Percentiles rank a stretch among this genome's conserved stretches.
Evolutionary conservation across 805 yeast genomes (phyloP).

Genomic region (Lipomyces yamadae): DNA sequence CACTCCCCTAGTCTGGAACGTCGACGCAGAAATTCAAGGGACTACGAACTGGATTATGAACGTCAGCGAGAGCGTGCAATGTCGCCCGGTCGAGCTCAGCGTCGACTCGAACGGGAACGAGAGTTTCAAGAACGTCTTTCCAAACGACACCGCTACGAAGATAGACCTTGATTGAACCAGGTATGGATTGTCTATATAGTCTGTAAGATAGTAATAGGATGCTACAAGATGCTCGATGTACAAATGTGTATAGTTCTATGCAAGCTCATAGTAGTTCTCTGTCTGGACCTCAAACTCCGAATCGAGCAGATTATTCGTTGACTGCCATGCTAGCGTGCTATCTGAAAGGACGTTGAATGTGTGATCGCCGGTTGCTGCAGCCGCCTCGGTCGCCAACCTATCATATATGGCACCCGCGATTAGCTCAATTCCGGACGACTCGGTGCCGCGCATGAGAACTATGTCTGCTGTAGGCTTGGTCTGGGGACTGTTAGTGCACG

Average conservation of each 20-base stretch:
- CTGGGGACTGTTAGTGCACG: conserved; percentile 17
- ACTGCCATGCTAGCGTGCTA: conserved; percentile 16
- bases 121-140: conserved; percentile 10
- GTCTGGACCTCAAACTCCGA: conserved; percentile 18
- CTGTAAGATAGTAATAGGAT: not conserved
- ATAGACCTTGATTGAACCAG: not conserved
- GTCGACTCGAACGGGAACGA: conserved; percentile 20
- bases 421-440: conserved; percentile 59
- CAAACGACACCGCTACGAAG: not conserved
- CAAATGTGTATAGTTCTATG: conserved; percentile 11
- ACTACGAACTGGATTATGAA: conserved; percentile 6
- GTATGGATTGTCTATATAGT: not conserved
- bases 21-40: conserved; percentile 11
- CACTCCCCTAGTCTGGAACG: conserved; percentile 8
- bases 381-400: conserved; percentile 22
- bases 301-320: conserved; percentile 19
- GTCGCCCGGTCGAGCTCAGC: conserved; percentile 13
- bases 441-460: conserved; percentile 73
- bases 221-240: not conserved
- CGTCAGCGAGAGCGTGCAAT: conserved; percentile 14
- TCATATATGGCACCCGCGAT: conserved; percentile 66
- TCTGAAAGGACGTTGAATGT: not conserved
- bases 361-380: conserved; percentile 5
- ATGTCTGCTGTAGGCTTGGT: conserved; percentile 78
- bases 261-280: conserved; percentile 31